Evolutionary conservation across 768 basidiomycete genomes (phyloP).

Genomic region (Hypholoma fasciculare): DNA sequence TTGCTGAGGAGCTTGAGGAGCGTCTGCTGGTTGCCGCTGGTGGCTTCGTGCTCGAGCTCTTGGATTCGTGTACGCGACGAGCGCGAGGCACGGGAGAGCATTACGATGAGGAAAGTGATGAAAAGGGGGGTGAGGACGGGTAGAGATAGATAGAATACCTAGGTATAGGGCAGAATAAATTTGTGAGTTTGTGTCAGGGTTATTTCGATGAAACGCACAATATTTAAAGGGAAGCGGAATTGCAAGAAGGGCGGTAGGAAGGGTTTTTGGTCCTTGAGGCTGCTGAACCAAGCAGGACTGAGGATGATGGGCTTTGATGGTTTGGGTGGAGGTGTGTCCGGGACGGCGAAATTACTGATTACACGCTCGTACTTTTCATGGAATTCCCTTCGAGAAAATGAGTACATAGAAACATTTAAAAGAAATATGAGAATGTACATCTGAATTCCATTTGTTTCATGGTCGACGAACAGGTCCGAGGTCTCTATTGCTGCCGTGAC

Average conservation of each 20-base stretch:
- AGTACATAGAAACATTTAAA: background rate
- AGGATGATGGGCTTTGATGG: constrained; percentile 38
- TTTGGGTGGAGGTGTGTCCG: constrained; percentile 42
- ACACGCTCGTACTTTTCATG: constrained; percentile 47
- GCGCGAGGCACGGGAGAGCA: constrained; percentile 56
- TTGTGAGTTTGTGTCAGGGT: background rate
- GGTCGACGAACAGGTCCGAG: constrained; percentile 63
- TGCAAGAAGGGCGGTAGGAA: constrained; percentile 61
- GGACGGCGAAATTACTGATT: constrained; percentile 51
- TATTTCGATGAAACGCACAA: constrained; percentile 44
- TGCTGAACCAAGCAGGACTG: constrained; percentile 46
- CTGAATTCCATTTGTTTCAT: constrained; percentile 46
- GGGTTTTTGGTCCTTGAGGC: constrained; percentile 36
- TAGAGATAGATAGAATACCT: constrained; percentile 56
- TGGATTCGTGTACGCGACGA: constrained; percentile 66
- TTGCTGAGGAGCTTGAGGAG: constrained; percentile 45
- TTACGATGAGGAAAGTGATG: constrained; percentile 52
- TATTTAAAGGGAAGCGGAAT: constrained; percentile 65
- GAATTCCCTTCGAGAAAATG: constrained; percentile 51
- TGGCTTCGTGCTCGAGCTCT: constrained; percentile 53
- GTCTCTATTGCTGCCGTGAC: constrained; percentile 73
- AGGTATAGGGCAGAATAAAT: constrained; percentile 1
- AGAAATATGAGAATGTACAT: background rate
- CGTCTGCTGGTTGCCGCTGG: constrained; percentile 38
- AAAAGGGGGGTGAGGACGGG: constrained; percentile 68